A percentile compares a stretch with the other conserved stretches of the same genome.
Evolutionary conservation across 169 alveolate species (phyloP).

Genomic region (Eimeria zaria): DNA sequence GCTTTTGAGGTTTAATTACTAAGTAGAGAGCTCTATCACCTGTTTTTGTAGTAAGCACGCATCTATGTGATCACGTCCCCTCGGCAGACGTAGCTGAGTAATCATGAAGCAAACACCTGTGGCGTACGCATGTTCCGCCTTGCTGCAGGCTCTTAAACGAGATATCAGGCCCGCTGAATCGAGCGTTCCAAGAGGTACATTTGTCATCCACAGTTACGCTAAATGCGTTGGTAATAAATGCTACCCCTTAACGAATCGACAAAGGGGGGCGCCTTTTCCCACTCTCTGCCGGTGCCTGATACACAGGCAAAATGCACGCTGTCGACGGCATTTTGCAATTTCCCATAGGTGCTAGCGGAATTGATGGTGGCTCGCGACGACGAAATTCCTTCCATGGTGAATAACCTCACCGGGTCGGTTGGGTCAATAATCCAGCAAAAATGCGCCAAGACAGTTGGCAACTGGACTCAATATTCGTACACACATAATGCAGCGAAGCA

Average conservation of each 20-base stretch:
- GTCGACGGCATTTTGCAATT: neutral
- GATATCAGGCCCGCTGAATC: slow-evolving; percentile 22
- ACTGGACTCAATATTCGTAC: slow-evolving; percentile 40
- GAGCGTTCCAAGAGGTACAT: slow-evolving; percentile 59
- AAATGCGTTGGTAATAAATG: neutral
- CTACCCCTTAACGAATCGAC: neutral
- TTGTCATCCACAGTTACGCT: neutral
- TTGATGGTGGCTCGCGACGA: slow-evolving; percentile 58
- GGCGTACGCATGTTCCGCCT: neutral
- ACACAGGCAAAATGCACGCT: neutral
- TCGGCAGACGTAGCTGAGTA: neutral
- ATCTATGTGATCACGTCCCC: neutral
- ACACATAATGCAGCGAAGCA: slow-evolving; percentile 19
- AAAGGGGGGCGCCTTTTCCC: neutral
- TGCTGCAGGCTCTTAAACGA: slow-evolving; percentile 28
- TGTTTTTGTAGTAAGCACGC: no score
- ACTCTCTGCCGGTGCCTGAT: neutral
- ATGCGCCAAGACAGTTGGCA: slow-evolving; percentile 50
- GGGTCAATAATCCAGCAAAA: slow-evolving; percentile 43
- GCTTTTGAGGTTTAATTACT: neutral
- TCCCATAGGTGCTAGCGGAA: slow-evolving; percentile 39
- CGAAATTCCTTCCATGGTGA: slow-evolving; percentile 50
- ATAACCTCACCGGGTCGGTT: slow-evolving; percentile 62
- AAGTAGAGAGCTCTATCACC: neutral
- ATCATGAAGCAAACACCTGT: neutral